phyloP scores from a whole-genome alignment of 768 basidiomycete species.

The Pisolithus sp. region DNA sequence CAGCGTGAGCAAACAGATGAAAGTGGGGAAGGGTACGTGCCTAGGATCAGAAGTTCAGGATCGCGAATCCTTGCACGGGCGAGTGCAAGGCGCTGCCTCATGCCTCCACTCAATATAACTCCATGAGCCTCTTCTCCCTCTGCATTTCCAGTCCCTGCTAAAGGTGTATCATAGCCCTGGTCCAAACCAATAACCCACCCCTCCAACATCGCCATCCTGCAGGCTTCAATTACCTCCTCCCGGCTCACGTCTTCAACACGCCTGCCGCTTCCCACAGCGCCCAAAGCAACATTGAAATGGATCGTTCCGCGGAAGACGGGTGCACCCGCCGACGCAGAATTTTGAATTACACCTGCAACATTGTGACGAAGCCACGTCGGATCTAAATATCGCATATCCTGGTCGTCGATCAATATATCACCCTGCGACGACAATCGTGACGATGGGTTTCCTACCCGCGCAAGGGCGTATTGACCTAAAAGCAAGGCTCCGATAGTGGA shows the following conservation, averaged over 20 bases:
- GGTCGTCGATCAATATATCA: slow-evolving; percentile 72
- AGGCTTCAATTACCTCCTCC: slow-evolving; percentile 73
- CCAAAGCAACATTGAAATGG: slow-evolving; percentile 84
- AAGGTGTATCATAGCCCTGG: slow-evolving; percentile 77
- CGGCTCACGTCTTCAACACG: slow-evolving; percentile 47
- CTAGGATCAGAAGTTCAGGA: slow-evolving; percentile 85
- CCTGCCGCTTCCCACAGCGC: slow-evolving; percentile 44
- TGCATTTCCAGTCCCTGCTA: slow-evolving; percentile 44
- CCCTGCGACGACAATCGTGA: slow-evolving; percentile 29
- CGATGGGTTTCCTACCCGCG: slow-evolving; percentile 7
- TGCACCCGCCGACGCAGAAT: slow-evolving; percentile 42
- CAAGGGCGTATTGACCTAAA: slow-evolving; percentile 67
- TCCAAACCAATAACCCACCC: slow-evolving; percentile 84
- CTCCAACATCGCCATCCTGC: slow-evolving; percentile 78
- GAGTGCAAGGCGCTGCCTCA: slow-evolving; percentile 84
- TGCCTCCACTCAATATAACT: slow-evolving; percentile 81
- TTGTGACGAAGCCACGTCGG: slow-evolving; percentile 57
- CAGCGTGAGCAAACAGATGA: background rate
- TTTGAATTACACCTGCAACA: slow-evolving; percentile 75
- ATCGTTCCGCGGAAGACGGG: slow-evolving; percentile 69
- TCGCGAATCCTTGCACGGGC: slow-evolving; percentile 82
- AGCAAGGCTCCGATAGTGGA: slow-evolving; percentile 61
- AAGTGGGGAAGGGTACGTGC: slow-evolving; percentile 39
- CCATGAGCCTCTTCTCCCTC: slow-evolving; percentile 37
- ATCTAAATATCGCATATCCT: slow-evolving; percentile 72